These are phyloP conservation scores for Cichorium intybus DNA, from an alignment of 140 eudicot genomes.

Conservation along the genomic window DNA sequence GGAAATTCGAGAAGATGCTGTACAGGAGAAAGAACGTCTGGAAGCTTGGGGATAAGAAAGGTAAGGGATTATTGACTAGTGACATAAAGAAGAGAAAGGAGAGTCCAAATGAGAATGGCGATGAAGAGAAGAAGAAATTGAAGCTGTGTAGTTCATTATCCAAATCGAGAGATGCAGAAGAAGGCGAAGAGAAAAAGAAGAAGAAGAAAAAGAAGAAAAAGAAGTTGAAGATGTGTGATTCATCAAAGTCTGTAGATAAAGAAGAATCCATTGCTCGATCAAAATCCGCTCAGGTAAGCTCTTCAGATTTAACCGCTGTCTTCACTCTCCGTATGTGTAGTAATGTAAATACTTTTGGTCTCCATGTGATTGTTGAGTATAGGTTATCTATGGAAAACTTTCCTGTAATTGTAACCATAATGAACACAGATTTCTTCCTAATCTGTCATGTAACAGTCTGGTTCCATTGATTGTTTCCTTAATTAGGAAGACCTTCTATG, in stretches of 20 bases:
- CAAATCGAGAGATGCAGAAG: slow-evolving; percentile 25
- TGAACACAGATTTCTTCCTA: not conserved
- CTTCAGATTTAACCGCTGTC: not conserved
- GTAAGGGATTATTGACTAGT: slow-evolving; percentile 25
- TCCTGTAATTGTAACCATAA: not conserved
- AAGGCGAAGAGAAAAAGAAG: slow-evolving; percentile 1
- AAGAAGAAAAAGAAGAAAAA: slow-evolving; percentile 26
- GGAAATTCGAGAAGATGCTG: slow-evolving; percentile 82
- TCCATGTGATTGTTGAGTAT: not conserved
- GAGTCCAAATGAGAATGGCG: slow-evolving; percentile 19
- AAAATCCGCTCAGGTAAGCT: slow-evolving; percentile 17
- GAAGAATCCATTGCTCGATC: slow-evolving; percentile 5
- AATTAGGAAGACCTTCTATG: not conserved
- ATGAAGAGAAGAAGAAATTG: slow-evolving; percentile 28
- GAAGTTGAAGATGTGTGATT: slow-evolving; percentile 17
- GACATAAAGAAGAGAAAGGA: slow-evolving; percentile 36
- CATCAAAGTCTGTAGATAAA: slow-evolving; percentile 3
- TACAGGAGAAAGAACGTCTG: slow-evolving; percentile 81
- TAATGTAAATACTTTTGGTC: not conserved
- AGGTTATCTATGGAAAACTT: not conserved
- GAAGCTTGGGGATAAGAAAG: slow-evolving; percentile 67
- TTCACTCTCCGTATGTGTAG: not conserved
- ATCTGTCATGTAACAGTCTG: not conserved
- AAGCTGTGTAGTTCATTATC: slow-evolving; percentile 23
- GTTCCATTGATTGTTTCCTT: not conserved